A percentile compares a stretch with the other conserved stretches of the same genome.
Conservation (phyloP, 2,329 filamentous ascomycete genomes). For the Rutstroemia sp. region DNA sequence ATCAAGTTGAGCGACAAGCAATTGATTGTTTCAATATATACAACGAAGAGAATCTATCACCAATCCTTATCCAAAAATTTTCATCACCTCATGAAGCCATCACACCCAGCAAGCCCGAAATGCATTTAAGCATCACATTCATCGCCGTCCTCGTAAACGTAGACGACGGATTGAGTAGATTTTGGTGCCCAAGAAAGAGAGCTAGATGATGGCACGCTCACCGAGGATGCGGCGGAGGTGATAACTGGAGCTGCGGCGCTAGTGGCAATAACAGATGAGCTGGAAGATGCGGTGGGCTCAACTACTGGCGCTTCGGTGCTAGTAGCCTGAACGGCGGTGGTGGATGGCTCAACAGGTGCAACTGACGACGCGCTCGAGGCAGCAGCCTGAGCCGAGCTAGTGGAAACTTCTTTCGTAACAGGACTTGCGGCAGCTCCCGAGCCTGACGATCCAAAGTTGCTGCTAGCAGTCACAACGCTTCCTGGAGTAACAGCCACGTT, state of each 20-base stretch:
- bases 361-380: background rate
- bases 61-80: background rate
- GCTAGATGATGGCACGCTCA: background rate
- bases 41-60: background rate
- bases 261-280: background rate
- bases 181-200: background rate
- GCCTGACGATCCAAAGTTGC: conserved; percentile 19
- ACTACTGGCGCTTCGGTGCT: background rate
- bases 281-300: background rate
- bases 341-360: background rate
- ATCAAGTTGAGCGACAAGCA: too few species aligned
- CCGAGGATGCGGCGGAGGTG: background rate
- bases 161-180: background rate
- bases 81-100: background rate
- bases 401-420: background rate
- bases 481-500: conserved; percentile 35
- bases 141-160: background rate
- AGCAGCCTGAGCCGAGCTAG: background rate
- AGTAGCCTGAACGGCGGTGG: background rate
- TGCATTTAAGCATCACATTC: background rate
- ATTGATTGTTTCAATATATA: background rate
- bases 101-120: background rate
- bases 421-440: too few species aligned
- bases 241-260: background rate
- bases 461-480: conserved; percentile 15